Evolutionary conservation across 2,329 filamentous ascomycete species (phyloP).

Genomic region (Hortaea werneckii): DNA sequence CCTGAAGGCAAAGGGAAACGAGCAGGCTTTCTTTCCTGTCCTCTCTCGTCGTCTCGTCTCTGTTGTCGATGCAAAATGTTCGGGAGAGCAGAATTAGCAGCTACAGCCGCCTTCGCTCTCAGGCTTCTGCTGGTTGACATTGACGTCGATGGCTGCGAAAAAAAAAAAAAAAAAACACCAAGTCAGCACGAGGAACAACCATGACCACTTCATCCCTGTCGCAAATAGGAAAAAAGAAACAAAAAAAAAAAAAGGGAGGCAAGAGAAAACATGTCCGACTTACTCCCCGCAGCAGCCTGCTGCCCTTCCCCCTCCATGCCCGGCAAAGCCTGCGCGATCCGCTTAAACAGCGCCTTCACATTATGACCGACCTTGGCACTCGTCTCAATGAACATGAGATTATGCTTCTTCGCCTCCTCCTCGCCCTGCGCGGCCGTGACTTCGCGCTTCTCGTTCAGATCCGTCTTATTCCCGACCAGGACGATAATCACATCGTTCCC

Average conservation of each 20-base stretch:
- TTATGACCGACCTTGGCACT: constrained; percentile 97
- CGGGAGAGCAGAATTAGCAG: constrained; percentile 13
- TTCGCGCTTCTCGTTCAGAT: constrained; percentile 95
- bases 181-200: constrained; percentile 9
- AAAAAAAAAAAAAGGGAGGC: background rate
- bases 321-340: constrained; percentile 93
- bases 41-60: no score
- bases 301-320: constrained; percentile 91
- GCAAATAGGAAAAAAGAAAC: background rate
- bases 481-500: constrained; percentile 99
- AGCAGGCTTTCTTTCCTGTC: no score
- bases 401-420: constrained; percentile 96
- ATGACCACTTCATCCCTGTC: background rate
- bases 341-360: constrained; percentile 92
- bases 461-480: constrained; percentile 96
- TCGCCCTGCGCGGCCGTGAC: constrained; percentile 94
- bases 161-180: background rate
- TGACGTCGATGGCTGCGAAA: constrained; percentile 29
- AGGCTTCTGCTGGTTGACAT: constrained; percentile 25
- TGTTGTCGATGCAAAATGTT: no score
- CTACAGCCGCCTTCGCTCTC: constrained; percentile 29
- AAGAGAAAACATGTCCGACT: constrained; percentile 26
- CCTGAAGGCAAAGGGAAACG: no score
- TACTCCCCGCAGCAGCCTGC: constrained; percentile 70
- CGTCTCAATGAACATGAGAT: constrained; percentile 97